These are phyloP conservation scores for Misopates orontium DNA, from an alignment of 257 asterid species.

Conservation along the genomic window DNA sequence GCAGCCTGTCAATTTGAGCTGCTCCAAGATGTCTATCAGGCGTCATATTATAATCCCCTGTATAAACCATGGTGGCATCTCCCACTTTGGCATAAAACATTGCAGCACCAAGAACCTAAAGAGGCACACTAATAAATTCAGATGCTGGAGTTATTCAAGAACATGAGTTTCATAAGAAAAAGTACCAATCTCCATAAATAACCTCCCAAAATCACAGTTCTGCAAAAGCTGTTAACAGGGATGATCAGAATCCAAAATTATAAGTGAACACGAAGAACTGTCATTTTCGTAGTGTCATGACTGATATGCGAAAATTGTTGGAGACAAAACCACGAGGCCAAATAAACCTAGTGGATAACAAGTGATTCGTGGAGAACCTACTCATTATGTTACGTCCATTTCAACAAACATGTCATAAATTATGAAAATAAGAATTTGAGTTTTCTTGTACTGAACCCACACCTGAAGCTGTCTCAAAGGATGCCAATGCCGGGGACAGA, in stretches of 20 bases:
- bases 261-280: conserved; percentile 1
- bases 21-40: conserved; percentile 98
- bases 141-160: neutral
- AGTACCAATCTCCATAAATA: conserved; percentile 20
- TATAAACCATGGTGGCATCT: conserved; percentile 79
- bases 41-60: conserved; percentile 95
- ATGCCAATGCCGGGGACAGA: neutral
- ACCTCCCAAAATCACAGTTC: neutral
- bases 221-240: conserved; percentile 9
- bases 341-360: neutral
- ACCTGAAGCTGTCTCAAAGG: neutral
- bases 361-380: neutral
- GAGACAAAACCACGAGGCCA: neutral
- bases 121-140: neutral
- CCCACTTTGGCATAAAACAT: conserved; percentile 97
- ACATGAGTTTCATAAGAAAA: neutral
- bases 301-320: neutral
- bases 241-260: neutral
- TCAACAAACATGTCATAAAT: neutral
- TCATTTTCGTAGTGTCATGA: neutral
- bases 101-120: conserved; percentile 95
- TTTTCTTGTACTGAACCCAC: neutral
- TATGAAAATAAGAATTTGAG: neutral
- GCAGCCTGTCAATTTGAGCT: conserved; percentile 85
- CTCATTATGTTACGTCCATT: neutral